Evolutionary conservation across 345 rosid species (phyloP), one percentile per base, ranked within the genome.

Genomic region (Diplotaxis tenuifolia): DNA sequence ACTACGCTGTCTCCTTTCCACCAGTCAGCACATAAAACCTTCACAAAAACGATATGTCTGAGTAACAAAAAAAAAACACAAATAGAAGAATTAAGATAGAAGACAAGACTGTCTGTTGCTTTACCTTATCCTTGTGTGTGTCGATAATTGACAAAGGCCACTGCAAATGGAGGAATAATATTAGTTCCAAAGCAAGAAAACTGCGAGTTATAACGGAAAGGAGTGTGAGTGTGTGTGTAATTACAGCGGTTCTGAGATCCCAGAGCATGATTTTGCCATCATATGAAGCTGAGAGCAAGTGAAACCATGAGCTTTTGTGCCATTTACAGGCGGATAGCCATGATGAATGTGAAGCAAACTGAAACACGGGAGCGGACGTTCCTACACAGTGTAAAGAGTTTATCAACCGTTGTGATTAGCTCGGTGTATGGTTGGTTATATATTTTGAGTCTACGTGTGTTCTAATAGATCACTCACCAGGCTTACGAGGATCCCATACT

Each of bases 211-310:
- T n/a, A 72, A 60, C 6, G 7, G 74, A 65, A 22, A 29, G 14
- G 47, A 60, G 65, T 34, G 25, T 1, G 29, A 55, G 22, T 59
- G 67, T 31, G 25, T 57, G 42, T 9, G 77, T 40, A 49, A 55
- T 89, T 70, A 96, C 99, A 82, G 97, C 98, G 42, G 99, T 96
- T 83, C 99, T 90, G n/a, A 92, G 84, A 87, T 92, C 99, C 99
- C 99, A 96, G 65, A 92, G 76, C 98, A 92, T 96, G 68, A 96
- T 85, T 86, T 92, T 92, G 78, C 99, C 99, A 68, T 96, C 99
- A 76, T 90, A 90, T n/a, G 96, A 92, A 53, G 98, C 89, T 10
- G 99, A 84, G 42, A 96, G 88, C 59, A 92, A 83, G 80, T 96
- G 99, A 78, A 85, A 84, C 86, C 84, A 84, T 4, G 99, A 90